Conservation (phyloP, 257 asterid species). For the Solanum sparsipilum region DNA sequence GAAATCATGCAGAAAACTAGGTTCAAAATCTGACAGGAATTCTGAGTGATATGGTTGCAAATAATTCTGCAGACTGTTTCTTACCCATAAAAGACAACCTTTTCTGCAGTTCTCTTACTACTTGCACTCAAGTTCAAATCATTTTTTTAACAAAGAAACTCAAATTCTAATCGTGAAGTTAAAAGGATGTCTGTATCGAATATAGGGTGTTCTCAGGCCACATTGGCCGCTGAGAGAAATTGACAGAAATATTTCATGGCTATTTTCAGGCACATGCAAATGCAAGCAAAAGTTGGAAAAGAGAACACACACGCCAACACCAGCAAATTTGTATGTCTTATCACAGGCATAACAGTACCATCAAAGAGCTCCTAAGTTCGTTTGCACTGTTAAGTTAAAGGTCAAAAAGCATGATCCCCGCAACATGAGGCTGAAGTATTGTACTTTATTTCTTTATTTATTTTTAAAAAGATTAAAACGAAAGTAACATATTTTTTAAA, state of each 20-base stretch:
- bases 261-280: background rate
- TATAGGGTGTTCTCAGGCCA: background rate
- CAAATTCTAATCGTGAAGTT: background rate
- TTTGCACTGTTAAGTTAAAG: background rate
- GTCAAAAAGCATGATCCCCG: background rate
- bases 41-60: background rate
- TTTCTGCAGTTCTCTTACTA: background rate
- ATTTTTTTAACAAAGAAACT: background rate
- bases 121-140: background rate
- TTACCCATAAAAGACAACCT: background rate
- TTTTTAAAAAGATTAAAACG: background rate
- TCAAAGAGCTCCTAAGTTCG: background rate
- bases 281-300: background rate
- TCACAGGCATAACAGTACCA: background rate
- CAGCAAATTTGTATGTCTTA: background rate
- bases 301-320: background rate
- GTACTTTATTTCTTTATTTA: background rate
- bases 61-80: background rate
- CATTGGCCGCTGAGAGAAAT: background rate
- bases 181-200: background rate
- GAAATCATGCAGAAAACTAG: background rate
- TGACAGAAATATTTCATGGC: background rate
- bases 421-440: background rate
- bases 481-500: background rate
- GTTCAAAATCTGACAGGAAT: background rate